Percentiles rank a stretch among this genome's conserved stretches.
Evolutionary conservation across 768 basidiomycete species (phyloP).

Genomic region (Rhizopogon vinicolor): DNA sequence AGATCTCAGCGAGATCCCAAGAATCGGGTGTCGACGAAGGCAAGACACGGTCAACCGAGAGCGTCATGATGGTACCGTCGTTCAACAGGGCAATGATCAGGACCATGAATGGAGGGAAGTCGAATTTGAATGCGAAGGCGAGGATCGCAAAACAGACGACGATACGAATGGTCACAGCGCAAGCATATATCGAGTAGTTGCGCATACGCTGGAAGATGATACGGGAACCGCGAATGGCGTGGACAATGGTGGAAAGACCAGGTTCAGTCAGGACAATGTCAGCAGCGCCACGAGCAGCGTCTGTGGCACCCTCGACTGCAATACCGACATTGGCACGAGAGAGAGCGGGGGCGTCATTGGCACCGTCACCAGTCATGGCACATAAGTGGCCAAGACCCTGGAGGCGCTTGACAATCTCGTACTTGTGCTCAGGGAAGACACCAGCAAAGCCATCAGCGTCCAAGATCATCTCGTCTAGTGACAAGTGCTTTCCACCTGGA

Average conservation of each 20-base stretch:
- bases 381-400: conserved; percentile 94
- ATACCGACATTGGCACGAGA: conserved; percentile 99
- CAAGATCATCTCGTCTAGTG: conserved; percentile 97
- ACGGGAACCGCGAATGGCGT: conserved; percentile 97
- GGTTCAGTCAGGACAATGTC: conserved; percentile 98
- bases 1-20: conserved; percentile 97
- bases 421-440: conserved; percentile 99
- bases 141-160: conserved; percentile 96
- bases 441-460: conserved; percentile 99
- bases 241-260: conserved; percentile 98
- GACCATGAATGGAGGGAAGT: conserved; percentile 99
- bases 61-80: conserved; percentile 99
- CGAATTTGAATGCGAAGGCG: conserved; percentile 93
- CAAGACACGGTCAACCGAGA: conserved; percentile 92
- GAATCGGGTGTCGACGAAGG: conserved; percentile 90
- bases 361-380: conserved; percentile 99
- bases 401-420: conserved; percentile 98
- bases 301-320: conserved; percentile 98
- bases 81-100: conserved; percentile 96
- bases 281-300: conserved; percentile 96
- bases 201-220: conserved; percentile 99
- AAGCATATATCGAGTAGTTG: conserved; percentile 97
- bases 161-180: conserved; percentile 97
- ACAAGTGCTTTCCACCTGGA: conserved; percentile 77
- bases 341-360: conserved; percentile 96